Evolutionary conservation across 345 rosid species (phyloP).

Genomic region (Streptanthus diversifolius): DNA sequence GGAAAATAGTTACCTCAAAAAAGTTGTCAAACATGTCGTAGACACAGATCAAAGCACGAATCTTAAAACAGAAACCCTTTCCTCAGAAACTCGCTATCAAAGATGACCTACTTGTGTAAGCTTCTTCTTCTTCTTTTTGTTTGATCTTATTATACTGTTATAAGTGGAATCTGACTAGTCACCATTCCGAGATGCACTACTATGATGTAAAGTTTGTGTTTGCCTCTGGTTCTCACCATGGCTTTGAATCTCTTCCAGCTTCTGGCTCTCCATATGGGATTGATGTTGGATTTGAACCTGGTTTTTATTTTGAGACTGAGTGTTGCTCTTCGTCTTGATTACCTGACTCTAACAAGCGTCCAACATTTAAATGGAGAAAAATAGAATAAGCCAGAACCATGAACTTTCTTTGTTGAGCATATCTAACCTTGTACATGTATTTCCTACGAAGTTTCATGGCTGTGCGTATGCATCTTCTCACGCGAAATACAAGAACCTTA

Average conservation of each 20-base stretch:
- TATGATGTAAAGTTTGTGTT: conserved; percentile 19
- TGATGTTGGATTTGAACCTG: conserved; percentile 31
- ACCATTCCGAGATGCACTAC: conserved; percentile 25
- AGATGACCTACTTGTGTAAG: conserved; percentile 31
- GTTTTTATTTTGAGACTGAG: conserved; percentile 21
- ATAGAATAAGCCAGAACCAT: background rate
- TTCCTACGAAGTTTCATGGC: conserved; percentile 87
- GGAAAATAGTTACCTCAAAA: conserved; percentile 31
- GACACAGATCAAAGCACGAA: conserved; percentile 21
- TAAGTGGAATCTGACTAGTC: conserved; percentile 37
- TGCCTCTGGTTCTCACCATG: conserved; percentile 32
- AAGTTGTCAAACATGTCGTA: conserved; percentile 30
- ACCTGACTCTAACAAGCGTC: conserved; percentile 47
- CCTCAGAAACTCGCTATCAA: conserved; percentile 19
- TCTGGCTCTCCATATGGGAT: conserved; percentile 31
- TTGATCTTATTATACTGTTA: conserved; percentile 6
- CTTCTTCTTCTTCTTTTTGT: conserved; percentile 20
- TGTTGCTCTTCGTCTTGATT: conserved; percentile 41
- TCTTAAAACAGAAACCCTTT: conserved; percentile 24
- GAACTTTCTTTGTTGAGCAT: conserved; percentile 4
- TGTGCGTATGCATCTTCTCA: conserved; percentile 59
- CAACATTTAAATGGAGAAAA: conserved; percentile 22
- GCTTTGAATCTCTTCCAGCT: conserved; percentile 24
- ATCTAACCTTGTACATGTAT: conserved; percentile 70
- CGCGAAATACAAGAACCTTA: conserved; percentile 63